Conservation (phyloP, 345 rosid genomes). For the Kandelia obovata region DNA sequence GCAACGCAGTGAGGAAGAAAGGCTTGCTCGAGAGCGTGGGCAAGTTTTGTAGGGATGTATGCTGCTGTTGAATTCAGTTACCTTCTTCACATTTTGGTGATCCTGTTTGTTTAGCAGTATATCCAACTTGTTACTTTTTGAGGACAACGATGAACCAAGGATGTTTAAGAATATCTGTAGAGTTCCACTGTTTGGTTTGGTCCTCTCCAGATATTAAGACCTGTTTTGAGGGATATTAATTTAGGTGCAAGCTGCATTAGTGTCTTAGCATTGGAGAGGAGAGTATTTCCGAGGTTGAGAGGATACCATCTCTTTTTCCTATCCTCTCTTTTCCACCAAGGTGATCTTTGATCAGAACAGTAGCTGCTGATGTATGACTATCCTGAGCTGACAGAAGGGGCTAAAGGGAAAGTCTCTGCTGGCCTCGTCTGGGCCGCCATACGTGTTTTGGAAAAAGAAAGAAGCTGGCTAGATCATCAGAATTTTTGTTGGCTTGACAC, state of each 20-base stretch:
- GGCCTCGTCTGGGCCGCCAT: neutral
- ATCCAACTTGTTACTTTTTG: constrained; percentile 9
- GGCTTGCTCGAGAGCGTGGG: constrained; percentile 33
- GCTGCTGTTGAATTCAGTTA: neutral
- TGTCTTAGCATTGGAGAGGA: neutral
- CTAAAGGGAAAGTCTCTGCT: neutral
- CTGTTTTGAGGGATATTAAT: neutral
- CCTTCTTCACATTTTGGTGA: constrained; percentile 1
- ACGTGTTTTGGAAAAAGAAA: neutral
- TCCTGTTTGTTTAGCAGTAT: neutral
- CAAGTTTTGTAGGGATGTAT: constrained; percentile 36
- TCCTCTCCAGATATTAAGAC: neutral
- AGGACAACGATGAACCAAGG: constrained; percentile 4
- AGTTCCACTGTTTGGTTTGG: neutral
- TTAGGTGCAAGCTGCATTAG: neutral
- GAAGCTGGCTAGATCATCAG: neutral
- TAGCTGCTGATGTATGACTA: neutral
- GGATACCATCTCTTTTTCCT: neutral
- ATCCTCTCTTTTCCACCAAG: neutral
- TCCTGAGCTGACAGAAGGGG: neutral
- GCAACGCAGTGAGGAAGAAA: constrained; percentile 68
- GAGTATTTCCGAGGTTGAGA: neutral
- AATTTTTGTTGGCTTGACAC: neutral
- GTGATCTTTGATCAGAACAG: neutral
- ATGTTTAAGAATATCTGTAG: neutral